phyloP scores from a whole-genome alignment of 2,329 filamentous ascomycete genomes.

The Eutypella sp. region DNA sequence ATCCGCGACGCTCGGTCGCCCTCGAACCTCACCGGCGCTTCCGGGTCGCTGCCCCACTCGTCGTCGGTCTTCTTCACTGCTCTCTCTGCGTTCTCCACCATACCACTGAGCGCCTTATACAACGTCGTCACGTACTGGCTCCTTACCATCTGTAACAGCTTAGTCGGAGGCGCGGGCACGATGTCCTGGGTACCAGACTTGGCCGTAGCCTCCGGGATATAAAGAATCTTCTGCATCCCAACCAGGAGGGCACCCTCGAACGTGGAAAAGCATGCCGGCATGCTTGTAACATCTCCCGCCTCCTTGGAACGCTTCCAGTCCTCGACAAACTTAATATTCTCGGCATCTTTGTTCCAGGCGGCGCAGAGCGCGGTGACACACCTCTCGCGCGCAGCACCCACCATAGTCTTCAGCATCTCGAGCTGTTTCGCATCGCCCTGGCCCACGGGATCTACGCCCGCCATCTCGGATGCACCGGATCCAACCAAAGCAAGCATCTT shows the following conservation, averaged over 20 bases:
- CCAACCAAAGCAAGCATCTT: slow-evolving; percentile 79
- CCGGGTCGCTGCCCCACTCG: slow-evolving; percentile 50
- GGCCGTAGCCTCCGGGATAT: slow-evolving; percentile 78
- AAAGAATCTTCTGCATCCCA: slow-evolving; percentile 93
- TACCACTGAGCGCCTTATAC: slow-evolving; percentile 89
- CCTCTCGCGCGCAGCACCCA: slow-evolving; percentile 75
- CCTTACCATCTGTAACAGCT: slow-evolving; percentile 84
- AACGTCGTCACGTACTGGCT: slow-evolving; percentile 89
- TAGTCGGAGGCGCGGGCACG: slow-evolving; percentile 77
- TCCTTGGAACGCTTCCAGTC: slow-evolving; percentile 87
- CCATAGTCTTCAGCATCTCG: slow-evolving; percentile 70
- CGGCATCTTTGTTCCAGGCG: slow-evolving; percentile 89
- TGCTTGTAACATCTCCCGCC: slow-evolving; percentile 79
- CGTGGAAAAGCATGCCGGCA: slow-evolving; percentile 79
- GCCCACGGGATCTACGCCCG: slow-evolving; percentile 63
- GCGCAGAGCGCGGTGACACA: slow-evolving; percentile 81
- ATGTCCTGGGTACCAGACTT: slow-evolving; percentile 72
- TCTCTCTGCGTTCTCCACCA: slow-evolving; percentile 93
- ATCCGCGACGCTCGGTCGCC: slow-evolving; percentile 30
- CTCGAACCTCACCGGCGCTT: slow-evolving; percentile 30
- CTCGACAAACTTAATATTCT: slow-evolving; percentile 87
- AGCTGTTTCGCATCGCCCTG: slow-evolving; percentile 50
- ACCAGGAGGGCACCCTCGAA: slow-evolving; percentile 78
- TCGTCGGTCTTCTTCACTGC: slow-evolving; percentile 60
- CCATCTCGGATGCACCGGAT: slow-evolving; percentile 82